These are phyloP conservation scores for Pisolithus orientalis DNA, from an alignment of 768 basidiomycete species.

Conservation along the genomic window DNA sequence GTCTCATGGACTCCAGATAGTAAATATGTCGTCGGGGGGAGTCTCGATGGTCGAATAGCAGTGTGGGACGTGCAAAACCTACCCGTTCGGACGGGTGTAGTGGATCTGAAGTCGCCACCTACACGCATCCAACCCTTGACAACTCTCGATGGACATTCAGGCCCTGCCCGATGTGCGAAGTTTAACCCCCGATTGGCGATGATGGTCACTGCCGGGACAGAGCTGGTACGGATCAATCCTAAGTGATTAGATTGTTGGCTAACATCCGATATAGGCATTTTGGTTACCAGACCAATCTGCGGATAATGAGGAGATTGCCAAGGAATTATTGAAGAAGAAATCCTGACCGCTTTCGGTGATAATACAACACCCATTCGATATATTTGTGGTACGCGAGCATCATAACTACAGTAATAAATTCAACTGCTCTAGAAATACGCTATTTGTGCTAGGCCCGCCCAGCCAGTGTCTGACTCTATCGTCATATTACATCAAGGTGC, in stretches of 20 bases:
- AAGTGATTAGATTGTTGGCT: neutral
- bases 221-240: constrained; percentile 48
- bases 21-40: constrained; percentile 82
- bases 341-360: constrained; percentile 4
- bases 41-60: constrained; percentile 75
- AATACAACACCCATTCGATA: neutral
- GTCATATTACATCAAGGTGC: constrained; percentile 14
- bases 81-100: constrained; percentile 42
- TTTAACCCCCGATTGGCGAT: constrained; percentile 90
- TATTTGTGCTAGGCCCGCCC: constrained; percentile 1
- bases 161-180: constrained; percentile 76
- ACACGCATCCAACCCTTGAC: constrained; percentile 43
- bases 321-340: constrained; percentile 59
- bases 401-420: neutral
- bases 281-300: constrained; percentile 64
- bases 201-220: constrained; percentile 79
- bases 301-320: constrained; percentile 66
- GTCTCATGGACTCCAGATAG: constrained; percentile 93
- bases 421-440: neutral
- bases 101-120: constrained; percentile 51
- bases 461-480: constrained; percentile 5
- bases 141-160: constrained; percentile 72
- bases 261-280: constrained; percentile 40
- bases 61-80: constrained; percentile 82
- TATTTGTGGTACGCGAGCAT: neutral